Base-by-base conservation (phyloP, 495 filamentous ascomycete species). In the Corynascus novoguineensis region DNA sequence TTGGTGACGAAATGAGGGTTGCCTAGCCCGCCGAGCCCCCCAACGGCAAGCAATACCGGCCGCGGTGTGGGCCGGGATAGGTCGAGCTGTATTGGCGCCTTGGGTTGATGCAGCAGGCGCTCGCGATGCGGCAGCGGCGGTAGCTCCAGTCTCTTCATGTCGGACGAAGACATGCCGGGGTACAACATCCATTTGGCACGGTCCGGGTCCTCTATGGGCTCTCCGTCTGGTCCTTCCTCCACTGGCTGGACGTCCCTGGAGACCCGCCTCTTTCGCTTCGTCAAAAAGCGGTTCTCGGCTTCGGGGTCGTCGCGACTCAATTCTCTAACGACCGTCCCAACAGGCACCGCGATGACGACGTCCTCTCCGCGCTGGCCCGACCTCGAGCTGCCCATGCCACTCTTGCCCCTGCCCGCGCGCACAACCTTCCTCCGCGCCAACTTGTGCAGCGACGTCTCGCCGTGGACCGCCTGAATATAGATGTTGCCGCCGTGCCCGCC, bases 401-500 rank as follows among this genome's bases (percentile, higher is more conserved):
- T 90, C 65, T 81, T 87, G 5, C 93, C 93, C 54, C 85, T 75
- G 5, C 85, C 84, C 1, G 93, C 93, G 64, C 86, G 86, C 31
- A 97, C 70, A 24, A 86, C 73, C 2, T 88, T 83, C 55, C 86
- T 77, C 17, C 92, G 81, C 10, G 88, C 87, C 14, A 98, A 80
- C 71, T 97, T 98, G 71, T 97, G 91, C 51, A 98, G 73, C 57
- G 88, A 93, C 1, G 89, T 96, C 67, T 97, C 85, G 55, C 90
- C 90, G 40, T 85, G 85, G 9, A 96, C 84, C 4, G 93, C 92
- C 70, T 97, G 95, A 53, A 98, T 93, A 73, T 93, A 97, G 58
- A 98, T 75, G 63, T 85, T 92, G 19, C 93, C 93, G 44, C 93
- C 93, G 50, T 81, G 86, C 14, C 93, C 93, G 28, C 93, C 93